Percentiles rank a stretch among this genome's conserved stretches.
Conservation (phyloP, 805 yeast species). For the Yarrowia osloensis region DNA sequence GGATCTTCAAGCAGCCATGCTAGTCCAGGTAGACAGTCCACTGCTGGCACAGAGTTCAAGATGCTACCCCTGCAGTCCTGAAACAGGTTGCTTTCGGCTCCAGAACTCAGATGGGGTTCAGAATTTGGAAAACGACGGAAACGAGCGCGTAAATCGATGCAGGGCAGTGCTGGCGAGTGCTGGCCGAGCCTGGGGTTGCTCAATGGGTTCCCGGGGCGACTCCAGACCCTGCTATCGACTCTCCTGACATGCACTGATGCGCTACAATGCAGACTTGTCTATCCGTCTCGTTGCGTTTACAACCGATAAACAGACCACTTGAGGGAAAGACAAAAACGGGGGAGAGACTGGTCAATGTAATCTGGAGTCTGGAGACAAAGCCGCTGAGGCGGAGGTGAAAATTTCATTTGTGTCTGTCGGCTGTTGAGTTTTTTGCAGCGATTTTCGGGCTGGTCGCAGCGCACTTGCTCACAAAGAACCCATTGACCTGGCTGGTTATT, state of each 20-base stretch:
- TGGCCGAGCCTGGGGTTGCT: background rate
- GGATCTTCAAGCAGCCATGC: conserved; percentile 15
- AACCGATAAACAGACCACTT: too few species aligned
- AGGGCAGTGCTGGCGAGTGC: background rate
- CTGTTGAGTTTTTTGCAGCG: background rate
- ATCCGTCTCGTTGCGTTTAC: background rate
- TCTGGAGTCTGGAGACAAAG: too few species aligned
- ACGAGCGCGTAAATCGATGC: background rate
- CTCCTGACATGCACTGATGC: background rate
- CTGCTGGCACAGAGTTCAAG: background rate
- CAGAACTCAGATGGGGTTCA: background rate
- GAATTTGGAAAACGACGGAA: background rate
- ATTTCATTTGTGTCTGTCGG: too few species aligned
- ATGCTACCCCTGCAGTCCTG: conserved; percentile 25
- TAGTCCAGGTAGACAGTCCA: background rate
- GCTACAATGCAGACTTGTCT: background rate
- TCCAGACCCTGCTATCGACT: too few species aligned
- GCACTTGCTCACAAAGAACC: background rate
- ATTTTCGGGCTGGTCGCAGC: background rate
- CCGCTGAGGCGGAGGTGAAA: too few species aligned
- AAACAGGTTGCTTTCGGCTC: conserved; percentile 13
- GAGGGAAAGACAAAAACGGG: too few species aligned
- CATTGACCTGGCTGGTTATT: background rate
- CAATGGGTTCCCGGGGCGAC: background rate
- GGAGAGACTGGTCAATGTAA: too few species aligned